Evolutionary conservation across 2,329 filamentous ascomycete species (phyloP), one percentile per base, ranked within the genome.

Genomic region (Xylaria sp.): DNA sequence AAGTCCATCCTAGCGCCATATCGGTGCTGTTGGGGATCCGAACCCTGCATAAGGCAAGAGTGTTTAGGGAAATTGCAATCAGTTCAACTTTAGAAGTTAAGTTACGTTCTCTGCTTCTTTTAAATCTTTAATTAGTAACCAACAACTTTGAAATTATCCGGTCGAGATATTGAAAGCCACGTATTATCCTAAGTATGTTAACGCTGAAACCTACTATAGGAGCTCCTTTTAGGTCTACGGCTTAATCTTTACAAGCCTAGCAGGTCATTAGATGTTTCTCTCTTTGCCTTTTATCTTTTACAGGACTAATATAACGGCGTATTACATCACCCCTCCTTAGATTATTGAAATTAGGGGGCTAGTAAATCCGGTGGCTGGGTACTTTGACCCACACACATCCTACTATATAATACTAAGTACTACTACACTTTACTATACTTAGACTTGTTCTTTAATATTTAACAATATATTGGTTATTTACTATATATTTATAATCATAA

Each of bases 261-360:
- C 57, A 59, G 62, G 55, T 69, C 66, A 8, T 41, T 72, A n/a
- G 69, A 72, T 59, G 66, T 69, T 57, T 63, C 71, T 4, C 63
- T 72, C 46, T 72, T 71, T 52, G 67, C 71, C 1, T 72, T 72
- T 60, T 71, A 69, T 28, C 67, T 72, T 36, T 32, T 9, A 4
- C 32, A 32, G 8, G n/a, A n/a, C n/a, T n/a, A n/a, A n/a, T n/a
- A n/a, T n/a, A n/a, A n/a, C n/a, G n/a, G n/a, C n/a, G n/a, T n/a
- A n/a, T n/a, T n/a, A n/a, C n/a, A n/a, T n/a, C n/a, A n/a, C n/a
- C n/a, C n/a, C n/a, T n/a, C n/a, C n/a, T n/a, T n/a, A n/a, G n/a
- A n/a, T n/a, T n/a, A n/a, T n/a, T n/a, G n/a, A n/a, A n/a, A n/a
- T n/a, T n/a, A n/a, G n/a, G n/a, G n/a, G n/a, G n/a, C n/a, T n/a